Evolutionary conservation across 768 basidiomycete species (phyloP).

Genomic region (Tricholomella constricta): DNA sequence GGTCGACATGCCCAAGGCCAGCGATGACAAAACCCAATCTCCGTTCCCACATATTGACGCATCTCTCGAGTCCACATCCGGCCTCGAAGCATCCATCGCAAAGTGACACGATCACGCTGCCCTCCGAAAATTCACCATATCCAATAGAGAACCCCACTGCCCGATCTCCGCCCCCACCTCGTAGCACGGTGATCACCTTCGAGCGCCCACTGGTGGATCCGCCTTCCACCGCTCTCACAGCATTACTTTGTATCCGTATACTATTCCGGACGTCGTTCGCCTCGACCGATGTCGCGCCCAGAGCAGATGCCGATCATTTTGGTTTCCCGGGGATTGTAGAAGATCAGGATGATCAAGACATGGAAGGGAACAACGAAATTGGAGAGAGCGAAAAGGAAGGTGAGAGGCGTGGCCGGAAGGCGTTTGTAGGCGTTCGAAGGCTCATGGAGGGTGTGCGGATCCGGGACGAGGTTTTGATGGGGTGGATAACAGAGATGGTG

Average conservation of each 20-base stretch:
- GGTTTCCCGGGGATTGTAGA: constrained; percentile 86
- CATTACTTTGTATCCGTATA: constrained; percentile 80
- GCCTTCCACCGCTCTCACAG: constrained; percentile 74
- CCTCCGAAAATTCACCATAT: constrained; percentile 53
- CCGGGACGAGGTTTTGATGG: constrained; percentile 60
- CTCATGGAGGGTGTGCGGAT: constrained; percentile 68
- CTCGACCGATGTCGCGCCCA: constrained; percentile 63
- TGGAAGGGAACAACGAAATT: constrained; percentile 48
- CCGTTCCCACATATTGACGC: constrained; percentile 74
- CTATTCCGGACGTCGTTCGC: constrained; percentile 82
- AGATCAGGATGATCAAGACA: constrained; percentile 69
- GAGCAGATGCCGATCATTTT: constrained; percentile 82
- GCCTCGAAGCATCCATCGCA: constrained; percentile 65
- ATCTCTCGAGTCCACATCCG: constrained; percentile 63
- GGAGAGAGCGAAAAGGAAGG: constrained; percentile 64
- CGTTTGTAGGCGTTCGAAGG: constrained; percentile 62
- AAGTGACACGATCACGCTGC: constrained; percentile 72
- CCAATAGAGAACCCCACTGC: constrained; percentile 63
- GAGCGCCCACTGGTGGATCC: constrained; percentile 62
- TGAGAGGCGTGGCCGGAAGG: constrained; percentile 68
- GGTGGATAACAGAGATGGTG: constrained; percentile 64
- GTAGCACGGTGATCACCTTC: constrained; percentile 60
- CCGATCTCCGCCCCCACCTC: constrained; percentile 73
- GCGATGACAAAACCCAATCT: constrained; percentile 51
- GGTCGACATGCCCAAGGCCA: constrained; percentile 65